Base-by-base conservation (phyloP, 2,329 filamentous ascomycete genomes). In the Xylaria sp. region DNA sequence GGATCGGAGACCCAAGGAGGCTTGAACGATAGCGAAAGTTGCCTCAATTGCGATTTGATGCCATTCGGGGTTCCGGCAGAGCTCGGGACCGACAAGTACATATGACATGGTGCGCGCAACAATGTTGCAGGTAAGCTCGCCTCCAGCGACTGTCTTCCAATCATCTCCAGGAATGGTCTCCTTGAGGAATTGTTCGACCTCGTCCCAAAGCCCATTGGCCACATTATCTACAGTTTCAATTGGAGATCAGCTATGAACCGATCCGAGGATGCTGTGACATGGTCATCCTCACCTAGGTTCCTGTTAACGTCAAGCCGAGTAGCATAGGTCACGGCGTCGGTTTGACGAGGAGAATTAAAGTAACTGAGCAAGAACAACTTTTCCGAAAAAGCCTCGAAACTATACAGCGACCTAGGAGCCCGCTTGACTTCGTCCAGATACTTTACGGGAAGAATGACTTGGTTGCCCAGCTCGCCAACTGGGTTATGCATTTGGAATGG, bases 341-440 rank as follows among this genome's bases (percentile, higher is more conserved):
- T 66, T 48, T 66, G 63, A 20, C 48, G 48, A 37, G 63, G 63
- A 8, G 57, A 59, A 23, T 66, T 50, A 31, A 61, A 63, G 25
- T 66, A 66, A 4, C 48, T 66, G n/a, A 69, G 28, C 3, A 68
- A 51, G 28, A 66, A 68, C 13, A 60, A 44, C 60, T 65, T 68
- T 23, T 69, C 65, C 18, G 62, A 65, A 54, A 72, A 72, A 8
- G 52, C 46, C 8, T 66, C 61, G 41, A 69, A 69, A 56, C 69
- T 70, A 25, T 63, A 50, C 20, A 69, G 31, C 18, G 59, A 63
- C n/a, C 50, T 56, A 25, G 70, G 67, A 12, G 70, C 67, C n/a
- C 34, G 58, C 34, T 66, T 70, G 3, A 72, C 67, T 56, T 72
- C 67, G 6, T 67, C 67, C 3, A 72, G 61, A 28, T 72, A 72